Percentiles rank a stretch among this genome's conserved stretches.
These are phyloP conservation scores for Lactifluus volemus DNA, from an alignment of 768 basidiomycete species.

Conservation along the genomic window DNA sequence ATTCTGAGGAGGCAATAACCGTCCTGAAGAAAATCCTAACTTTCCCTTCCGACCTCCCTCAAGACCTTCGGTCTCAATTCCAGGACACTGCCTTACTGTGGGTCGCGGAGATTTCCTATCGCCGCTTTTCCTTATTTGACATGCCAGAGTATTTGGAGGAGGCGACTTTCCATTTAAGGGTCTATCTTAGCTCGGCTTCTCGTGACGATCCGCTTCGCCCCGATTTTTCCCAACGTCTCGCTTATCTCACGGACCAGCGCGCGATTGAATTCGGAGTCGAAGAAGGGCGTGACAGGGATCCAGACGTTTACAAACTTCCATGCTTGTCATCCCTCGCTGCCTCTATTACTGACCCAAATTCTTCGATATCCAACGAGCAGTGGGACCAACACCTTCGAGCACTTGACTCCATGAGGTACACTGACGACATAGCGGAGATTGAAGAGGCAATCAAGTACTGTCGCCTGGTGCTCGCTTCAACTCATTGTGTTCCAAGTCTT, in stretches of 20 bases:
- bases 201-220: background rate
- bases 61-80: too few species aligned
- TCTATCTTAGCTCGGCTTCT: background rate
- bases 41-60: too few species aligned
- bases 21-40: background rate
- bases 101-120: too few species aligned
- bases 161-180: background rate
- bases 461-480: background rate
- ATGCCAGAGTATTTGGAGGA: background rate
- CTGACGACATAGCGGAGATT: background rate
- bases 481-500: background rate
- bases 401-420: background rate
- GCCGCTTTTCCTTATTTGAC: too few species aligned
- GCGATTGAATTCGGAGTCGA: too few species aligned
- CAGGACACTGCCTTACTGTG: too few species aligned
- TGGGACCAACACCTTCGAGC: background rate
- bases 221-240: background rate
- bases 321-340: background rate
- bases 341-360: background rate
- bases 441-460: background rate
- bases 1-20: background rate
- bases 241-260: background rate
- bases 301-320: too few species aligned
- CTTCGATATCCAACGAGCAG: background rate
- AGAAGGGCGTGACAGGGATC: too few species aligned